Conservation (phyloP, 2,329 filamentous ascomycete species). For the Periglandula ipomoeae region DNA sequence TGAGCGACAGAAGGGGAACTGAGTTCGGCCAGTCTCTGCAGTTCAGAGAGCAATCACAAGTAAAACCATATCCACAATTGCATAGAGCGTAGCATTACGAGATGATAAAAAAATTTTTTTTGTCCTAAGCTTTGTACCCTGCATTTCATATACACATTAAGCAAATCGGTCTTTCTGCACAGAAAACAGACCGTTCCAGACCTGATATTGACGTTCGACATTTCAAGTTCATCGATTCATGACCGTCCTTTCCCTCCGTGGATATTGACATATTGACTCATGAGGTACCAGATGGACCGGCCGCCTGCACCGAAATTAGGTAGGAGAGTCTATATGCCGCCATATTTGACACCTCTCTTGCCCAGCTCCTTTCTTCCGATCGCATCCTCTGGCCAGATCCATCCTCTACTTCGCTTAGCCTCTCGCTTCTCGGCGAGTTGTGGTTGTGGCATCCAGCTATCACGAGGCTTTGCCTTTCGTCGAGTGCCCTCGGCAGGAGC, state of each 20-base stretch:
- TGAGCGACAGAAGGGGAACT: too few species aligned
- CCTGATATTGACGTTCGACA: background rate
- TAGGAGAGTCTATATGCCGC: conserved; percentile 16
- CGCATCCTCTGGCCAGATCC: conserved; percentile 67
- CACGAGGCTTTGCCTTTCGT: conserved; percentile 58
- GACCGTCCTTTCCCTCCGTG: background rate
- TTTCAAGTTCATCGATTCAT: background rate
- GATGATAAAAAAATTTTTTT: background rate
- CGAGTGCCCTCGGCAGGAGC: conserved; percentile 65
- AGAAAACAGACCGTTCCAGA: background rate
- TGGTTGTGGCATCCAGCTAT: conserved; percentile 67
- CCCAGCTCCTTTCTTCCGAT: conserved; percentile 64
- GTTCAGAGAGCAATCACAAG: background rate
- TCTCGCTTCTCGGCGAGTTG: conserved; percentile 68
- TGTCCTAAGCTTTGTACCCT: background rate
- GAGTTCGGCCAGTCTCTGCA: too few species aligned
- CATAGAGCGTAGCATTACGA: background rate
- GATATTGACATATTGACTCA: background rate
- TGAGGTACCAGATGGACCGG: background rate
- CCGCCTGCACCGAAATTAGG: background rate
- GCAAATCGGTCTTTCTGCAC: background rate
- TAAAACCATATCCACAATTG: background rate
- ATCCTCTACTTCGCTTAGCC: conserved; percentile 63
- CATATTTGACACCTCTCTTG: conserved; percentile 53
- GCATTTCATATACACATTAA: background rate